These are phyloP conservation scores for Fusarium robinianum DNA, from an alignment of 2,329 filamentous ascomycete genomes.

Conservation along the genomic window DNA sequence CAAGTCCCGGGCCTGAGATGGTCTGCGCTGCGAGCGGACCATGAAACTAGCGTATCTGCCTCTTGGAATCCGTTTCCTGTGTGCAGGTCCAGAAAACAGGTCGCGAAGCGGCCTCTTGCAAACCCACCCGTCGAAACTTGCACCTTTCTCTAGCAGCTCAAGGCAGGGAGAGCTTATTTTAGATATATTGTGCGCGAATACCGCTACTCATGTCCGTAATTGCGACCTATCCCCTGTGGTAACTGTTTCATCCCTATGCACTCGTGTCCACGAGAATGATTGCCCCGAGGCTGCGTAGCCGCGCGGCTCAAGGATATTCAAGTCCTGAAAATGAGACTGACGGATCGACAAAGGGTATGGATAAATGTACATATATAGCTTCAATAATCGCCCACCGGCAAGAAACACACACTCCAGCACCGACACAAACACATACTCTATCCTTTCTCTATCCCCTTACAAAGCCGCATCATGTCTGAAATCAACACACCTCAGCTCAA, in stretches of 20 bases:
- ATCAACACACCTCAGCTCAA: not conserved
- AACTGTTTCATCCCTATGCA: not conserved
- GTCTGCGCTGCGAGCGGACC: no score
- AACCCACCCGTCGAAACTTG: not conserved
- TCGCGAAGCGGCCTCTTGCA: no score
- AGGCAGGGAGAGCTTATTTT: no score
- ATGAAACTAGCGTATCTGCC: no score
- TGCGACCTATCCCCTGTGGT: not conserved
- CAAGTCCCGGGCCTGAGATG: no score
- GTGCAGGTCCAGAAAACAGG: not conserved
- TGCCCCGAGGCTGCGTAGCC: not conserved
- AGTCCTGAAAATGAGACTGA: no score
- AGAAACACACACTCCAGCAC: no score
- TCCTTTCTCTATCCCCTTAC: not conserved
- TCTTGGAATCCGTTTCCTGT: not conserved
- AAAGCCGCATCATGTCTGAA: constrained; percentile 1
- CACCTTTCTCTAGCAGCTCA: not conserved
- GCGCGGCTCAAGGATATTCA: no score
- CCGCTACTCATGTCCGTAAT: not conserved
- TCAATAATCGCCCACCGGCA: no score
- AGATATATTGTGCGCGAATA: not conserved
- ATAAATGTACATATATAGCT: no score
- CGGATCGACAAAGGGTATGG: no score
- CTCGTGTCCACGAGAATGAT: not conserved
- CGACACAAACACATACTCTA: no score